These are phyloP conservation scores for Colletotrichum melonis DNA, from an alignment of 2,329 filamentous ascomycete species.

Conservation along the genomic window DNA sequence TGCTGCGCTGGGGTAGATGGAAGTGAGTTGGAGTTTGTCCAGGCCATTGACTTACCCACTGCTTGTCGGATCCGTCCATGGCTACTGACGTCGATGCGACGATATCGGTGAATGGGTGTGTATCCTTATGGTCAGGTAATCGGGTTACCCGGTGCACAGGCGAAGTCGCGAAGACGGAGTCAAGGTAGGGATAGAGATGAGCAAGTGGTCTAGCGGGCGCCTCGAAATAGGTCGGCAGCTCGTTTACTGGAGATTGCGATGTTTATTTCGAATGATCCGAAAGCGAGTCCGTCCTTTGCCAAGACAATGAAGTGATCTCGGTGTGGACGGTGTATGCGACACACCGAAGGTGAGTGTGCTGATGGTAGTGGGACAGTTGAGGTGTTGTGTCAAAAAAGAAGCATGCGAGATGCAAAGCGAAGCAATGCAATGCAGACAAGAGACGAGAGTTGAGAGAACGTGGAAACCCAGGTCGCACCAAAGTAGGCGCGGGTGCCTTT, in stretches of 20 bases:
- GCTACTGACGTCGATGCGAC: not conserved
- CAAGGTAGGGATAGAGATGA: not conserved
- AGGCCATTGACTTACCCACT: conserved; percentile 55
- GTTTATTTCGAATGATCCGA: not conserved
- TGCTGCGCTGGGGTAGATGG: not conserved
- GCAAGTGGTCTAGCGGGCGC: not conserved
- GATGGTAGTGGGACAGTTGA: not conserved
- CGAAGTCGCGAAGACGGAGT: not conserved
- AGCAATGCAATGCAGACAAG: conserved; percentile 4
- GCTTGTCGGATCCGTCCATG: conserved; percentile 53
- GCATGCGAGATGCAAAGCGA: not conserved
- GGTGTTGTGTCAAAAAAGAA: not conserved
- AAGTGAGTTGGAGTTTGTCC: not conserved
- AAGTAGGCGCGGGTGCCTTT: conserved; percentile 29
- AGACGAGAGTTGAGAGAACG: conserved; percentile 13
- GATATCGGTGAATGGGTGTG: not conserved
- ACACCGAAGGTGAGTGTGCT: not conserved
- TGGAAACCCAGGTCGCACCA: not conserved
- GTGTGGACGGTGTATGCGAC: not conserved
- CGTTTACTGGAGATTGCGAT: not conserved
- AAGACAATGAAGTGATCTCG: not conserved
- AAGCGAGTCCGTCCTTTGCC: not conserved
- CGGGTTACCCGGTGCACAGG: not conserved
- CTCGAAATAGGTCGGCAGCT: not conserved
- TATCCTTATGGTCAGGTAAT: not conserved